A percentile compares a stretch with the other conserved stretches of the same genome.
These are phyloP conservation scores for Lenwebbia sp. DNA, from an alignment of 345 rosid species.

Conservation along the genomic window DNA sequence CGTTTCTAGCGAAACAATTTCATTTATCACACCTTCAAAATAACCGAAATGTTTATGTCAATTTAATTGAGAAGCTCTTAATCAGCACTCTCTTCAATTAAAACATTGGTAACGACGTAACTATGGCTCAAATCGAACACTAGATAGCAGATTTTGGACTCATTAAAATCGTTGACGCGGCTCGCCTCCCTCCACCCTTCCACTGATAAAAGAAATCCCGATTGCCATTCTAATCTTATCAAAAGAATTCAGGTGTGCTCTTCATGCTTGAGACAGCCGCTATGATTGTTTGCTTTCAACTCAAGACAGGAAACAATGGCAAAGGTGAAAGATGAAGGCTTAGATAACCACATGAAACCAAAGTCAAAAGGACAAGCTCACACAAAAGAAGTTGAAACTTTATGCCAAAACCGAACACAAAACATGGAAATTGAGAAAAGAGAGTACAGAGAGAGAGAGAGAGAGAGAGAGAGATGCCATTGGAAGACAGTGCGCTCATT, in stretches of 20 bases:
- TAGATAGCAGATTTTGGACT: background rate
- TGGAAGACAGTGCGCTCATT: slow-evolving; percentile 6
- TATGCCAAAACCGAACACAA: background rate
- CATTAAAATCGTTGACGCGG: background rate
- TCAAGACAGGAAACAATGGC: background rate
- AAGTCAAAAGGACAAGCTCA: slow-evolving; percentile 2
- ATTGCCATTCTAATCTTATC: background rate
- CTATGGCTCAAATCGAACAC: background rate
- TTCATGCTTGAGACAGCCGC: background rate
- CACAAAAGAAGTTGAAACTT: background rate
- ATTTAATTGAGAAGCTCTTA: background rate
- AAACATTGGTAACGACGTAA: no score
- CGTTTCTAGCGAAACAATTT: no score
- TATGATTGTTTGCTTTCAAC: background rate
- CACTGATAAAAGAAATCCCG: background rate
- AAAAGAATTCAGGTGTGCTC: background rate
- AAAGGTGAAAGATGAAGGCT: background rate
- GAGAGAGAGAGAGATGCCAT: background rate
- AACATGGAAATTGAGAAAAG: background rate
- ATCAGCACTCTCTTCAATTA: rapidly evolving
- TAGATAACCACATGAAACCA: background rate
- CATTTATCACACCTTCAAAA: no score
- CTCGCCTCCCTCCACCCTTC: background rate
- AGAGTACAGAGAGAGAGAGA: background rate
- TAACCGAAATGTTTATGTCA: no score